Base-by-base conservation (phyloP, 805 yeast genomes). In the Candida andamanensis region DNA sequence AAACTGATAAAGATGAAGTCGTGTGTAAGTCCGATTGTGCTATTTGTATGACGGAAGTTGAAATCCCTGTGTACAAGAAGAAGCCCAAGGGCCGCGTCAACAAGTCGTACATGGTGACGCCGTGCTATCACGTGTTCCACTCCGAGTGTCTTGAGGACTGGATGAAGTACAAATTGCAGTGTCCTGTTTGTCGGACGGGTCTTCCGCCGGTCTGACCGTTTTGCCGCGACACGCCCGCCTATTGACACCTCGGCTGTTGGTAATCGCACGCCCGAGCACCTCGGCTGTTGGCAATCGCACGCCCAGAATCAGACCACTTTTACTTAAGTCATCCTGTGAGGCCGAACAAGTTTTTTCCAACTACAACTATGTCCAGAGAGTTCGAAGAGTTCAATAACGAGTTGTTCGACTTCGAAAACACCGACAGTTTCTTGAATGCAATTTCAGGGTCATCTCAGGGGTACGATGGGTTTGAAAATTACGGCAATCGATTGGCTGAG, bases 121-220 rank as follows among this genome's bases (percentile, higher is more conserved):
- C 97, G 2, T 89, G 97, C 56, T 69, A 78, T 25, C 97, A 89
- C 54, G 76, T 86, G 7, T 90, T 87, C 72, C 97, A 89, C 51
- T 72, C 85, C 2, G 78, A 74, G n/a, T 89, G 97, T 59, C 62
- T 90, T 41, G 94, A 85, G 50, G 76, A 73, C 40, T 90, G 97
- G 97, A 86, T 90, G 96, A 75, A 79, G 53, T 83, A 85, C 52
- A 85, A 87, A 47, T 58, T 90, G 30, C 95, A 87, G 49, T 90
- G 97, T 58, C 97, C 97, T 1, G 89, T 87, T 5, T 90, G 97
- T 58, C 72, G 97, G 48, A 75, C 76, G 35, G 73, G 85, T 15
- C 60, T 90, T 24, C 97, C 97, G 2, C 95, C 96, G 1, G 61
- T 83, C 32, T 85, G 26, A n/a, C n/a, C n/a, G n/a, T n/a, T n/a